Percentiles rank a stretch among this genome's conserved stretches.
Evolutionary conservation across 2,329 filamentous ascomycete species (phyloP).

Genomic region (Aureobasidium subglaciale): DNA sequence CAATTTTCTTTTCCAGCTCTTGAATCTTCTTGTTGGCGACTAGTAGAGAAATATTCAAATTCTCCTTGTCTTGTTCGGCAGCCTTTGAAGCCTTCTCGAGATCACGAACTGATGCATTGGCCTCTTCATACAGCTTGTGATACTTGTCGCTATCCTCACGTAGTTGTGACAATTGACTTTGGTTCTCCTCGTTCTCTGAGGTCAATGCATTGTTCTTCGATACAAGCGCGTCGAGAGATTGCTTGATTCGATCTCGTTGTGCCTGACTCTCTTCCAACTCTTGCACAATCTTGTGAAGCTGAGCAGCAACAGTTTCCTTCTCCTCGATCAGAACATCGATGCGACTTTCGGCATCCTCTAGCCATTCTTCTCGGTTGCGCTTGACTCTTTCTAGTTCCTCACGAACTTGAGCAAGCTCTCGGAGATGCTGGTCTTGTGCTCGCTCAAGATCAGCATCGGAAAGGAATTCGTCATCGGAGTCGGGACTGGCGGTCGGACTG

Average conservation of each 20-base stretch:
- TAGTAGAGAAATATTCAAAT: neutral
- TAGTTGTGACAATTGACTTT: neutral
- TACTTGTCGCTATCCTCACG: neutral
- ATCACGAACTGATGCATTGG: neutral
- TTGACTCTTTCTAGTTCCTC: constrained; percentile 20
- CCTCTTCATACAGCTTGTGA: constrained; percentile 5
- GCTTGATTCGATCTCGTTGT: constrained; percentile 19
- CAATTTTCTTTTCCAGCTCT: constrained; percentile 3
- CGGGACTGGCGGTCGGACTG: neutral
- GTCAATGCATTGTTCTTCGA: constrained; percentile 7
- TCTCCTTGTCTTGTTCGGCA: constrained; percentile 2
- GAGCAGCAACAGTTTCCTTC: constrained; percentile 24
- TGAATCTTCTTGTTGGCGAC: constrained; percentile 8
- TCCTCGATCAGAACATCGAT: constrained; percentile 27
- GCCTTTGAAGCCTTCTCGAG: neutral
- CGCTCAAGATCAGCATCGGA: constrained; percentile 11
- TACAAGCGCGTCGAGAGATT: constrained; percentile 1
- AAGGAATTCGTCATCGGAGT: constrained; percentile 14
- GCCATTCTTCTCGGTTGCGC: constrained; percentile 26
- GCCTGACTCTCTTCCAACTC: constrained; percentile 18
- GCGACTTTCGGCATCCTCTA: constrained; percentile 29
- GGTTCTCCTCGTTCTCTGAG: constrained; percentile 1
- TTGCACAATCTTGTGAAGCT: constrained; percentile 17
- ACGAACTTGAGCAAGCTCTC: constrained; percentile 15
- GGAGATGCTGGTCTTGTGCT: constrained; percentile 12